Base-by-base conservation (phyloP, 495 filamentous ascomycete genomes). In the Annulohypoxylon bovei region DNA sequence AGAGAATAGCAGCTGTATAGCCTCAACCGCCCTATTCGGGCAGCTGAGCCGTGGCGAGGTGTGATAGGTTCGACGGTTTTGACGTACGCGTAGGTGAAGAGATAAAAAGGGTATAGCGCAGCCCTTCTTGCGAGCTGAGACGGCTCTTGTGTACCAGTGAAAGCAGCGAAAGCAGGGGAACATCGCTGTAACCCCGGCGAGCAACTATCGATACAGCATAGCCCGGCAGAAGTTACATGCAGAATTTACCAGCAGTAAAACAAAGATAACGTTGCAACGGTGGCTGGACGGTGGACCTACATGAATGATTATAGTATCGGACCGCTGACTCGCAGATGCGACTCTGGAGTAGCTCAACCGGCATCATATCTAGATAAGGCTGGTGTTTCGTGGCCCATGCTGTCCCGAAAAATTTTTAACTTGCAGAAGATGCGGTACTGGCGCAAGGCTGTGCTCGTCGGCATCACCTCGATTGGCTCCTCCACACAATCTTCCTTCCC, bases 391-490 rank as follows among this genome's bases (percentile, higher is more conserved):
- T 50, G 60, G 55, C 47, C 60, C 54, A 63, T 56, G 70, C 53
- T 42, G 47, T 72, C 59, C 70, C 65, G 70, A 67, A 68, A 62
- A 60, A 59, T 27, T 65, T 72, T 60, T 62, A 33, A 11, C 50
- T 53, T 72, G 59, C 64, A 67, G 50, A 55, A 20, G 52, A 56
- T 14, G 58, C 46, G 47, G 57, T 60, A 39, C 39, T 11, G 40
- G 35, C n/a, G 53, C 72, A 69, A 62, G 72, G 72, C 72, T 75
- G 56, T 75, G 72, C 69, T 71, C 47, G 47, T 69, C 72, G 72
- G 72, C 72, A 32, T 66, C 44, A 65, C 72, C 72, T 75, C 72
- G 60, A 75, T 75, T 75, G 72, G 72, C 33, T 67, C 70, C 70
- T 71, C 70, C 70, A 68, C 70, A 68, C 32, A 33, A 33, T 65